A percentile compares a stretch with the other conserved stretches of the same genome.
Evolutionary conservation across 2,329 filamentous ascomycete genomes (phyloP).

Genomic region (Hysterium pulicare): DNA sequence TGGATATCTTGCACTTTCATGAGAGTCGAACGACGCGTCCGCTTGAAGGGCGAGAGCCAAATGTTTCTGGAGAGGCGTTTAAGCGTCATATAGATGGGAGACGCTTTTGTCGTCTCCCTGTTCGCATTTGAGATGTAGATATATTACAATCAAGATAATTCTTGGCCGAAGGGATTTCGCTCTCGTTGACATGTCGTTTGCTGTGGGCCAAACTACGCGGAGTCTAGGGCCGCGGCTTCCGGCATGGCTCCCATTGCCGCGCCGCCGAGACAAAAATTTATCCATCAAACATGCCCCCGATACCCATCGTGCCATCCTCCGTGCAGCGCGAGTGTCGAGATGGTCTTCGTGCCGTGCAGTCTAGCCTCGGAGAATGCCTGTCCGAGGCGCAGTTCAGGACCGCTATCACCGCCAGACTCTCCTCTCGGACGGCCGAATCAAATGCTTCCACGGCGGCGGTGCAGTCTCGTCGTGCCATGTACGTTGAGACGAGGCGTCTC

Average conservation of each 20-base stretch:
- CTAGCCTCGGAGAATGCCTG: slow-evolving; percentile 21
- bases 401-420: slow-evolving; percentile 27
- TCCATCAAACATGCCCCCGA: slow-evolving; percentile 34
- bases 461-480: background rate
- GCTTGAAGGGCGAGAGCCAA: background rate
- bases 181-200: slow-evolving; percentile 16
- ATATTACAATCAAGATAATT: slow-evolving; percentile 14
- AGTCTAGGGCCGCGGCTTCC: slow-evolving; percentile 27
- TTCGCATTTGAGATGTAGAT: slow-evolving; percentile 12
- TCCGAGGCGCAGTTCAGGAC: slow-evolving; percentile 29
- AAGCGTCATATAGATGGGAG: slow-evolving; percentile 1
- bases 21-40: background rate
- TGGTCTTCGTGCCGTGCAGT: slow-evolving; percentile 17
- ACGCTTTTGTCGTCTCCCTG: background rate
- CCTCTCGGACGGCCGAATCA: slow-evolving; percentile 23
- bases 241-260: slow-evolving; percentile 13
- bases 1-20: background rate
- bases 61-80: background rate
- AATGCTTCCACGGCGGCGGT: slow-evolving; percentile 1
- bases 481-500: too few species aligned
- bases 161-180: too few species aligned
- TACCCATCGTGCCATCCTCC: background rate
- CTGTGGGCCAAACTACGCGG: slow-evolving; percentile 7
- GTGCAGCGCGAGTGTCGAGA: too few species aligned
- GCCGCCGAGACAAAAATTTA: slow-evolving; percentile 31